These are phyloP conservation scores for Ophiostoma tasmaniense DNA, from an alignment of 2,329 filamentous ascomycete species.

Conservation along the genomic window DNA sequence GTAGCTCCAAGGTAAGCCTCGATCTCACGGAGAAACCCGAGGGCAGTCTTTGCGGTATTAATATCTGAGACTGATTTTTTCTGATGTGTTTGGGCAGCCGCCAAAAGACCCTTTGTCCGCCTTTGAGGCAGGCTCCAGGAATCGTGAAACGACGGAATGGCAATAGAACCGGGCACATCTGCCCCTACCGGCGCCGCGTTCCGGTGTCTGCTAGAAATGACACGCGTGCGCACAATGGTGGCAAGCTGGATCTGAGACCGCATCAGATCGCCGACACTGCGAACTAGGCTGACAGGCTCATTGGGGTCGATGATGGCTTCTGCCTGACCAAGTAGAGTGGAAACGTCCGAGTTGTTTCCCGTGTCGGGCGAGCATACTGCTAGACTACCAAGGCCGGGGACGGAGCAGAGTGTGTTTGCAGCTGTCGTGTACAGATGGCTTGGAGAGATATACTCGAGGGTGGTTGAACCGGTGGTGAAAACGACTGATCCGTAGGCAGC, in stretches of 20 bases:
- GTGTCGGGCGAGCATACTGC: not conserved
- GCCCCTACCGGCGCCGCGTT: not conserved
- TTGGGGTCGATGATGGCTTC: not conserved
- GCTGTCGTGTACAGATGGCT: not conserved
- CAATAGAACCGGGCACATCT: not conserved
- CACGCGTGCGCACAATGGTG: slow-evolving; percentile 45
- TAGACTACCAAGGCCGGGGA: not conserved
- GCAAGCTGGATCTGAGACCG: slow-evolving; percentile 67
- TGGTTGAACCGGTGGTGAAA: not conserved
- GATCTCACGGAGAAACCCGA: slow-evolving; percentile 60
- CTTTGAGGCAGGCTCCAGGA: slow-evolving; percentile 17
- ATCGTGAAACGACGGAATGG: slow-evolving; percentile 8
- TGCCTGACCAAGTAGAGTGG: not conserved
- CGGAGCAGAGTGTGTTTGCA: not conserved
- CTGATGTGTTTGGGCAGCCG: not conserved
- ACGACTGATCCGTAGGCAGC: slow-evolving; percentile 5
- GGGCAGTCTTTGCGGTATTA: not conserved
- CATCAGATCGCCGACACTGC: slow-evolving; percentile 44
- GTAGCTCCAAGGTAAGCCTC: slow-evolving; percentile 66
- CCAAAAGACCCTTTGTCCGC: slow-evolving; percentile 13
- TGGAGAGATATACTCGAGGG: not conserved
- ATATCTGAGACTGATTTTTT: not conserved
- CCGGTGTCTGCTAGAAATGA: not conserved
- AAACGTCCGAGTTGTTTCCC: too few relatives aligned
- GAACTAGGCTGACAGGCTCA: slow-evolving; percentile 11